Conservation (phyloP, 371 early-diverging fungal species). For the Umbelopsis sp. region DNA sequence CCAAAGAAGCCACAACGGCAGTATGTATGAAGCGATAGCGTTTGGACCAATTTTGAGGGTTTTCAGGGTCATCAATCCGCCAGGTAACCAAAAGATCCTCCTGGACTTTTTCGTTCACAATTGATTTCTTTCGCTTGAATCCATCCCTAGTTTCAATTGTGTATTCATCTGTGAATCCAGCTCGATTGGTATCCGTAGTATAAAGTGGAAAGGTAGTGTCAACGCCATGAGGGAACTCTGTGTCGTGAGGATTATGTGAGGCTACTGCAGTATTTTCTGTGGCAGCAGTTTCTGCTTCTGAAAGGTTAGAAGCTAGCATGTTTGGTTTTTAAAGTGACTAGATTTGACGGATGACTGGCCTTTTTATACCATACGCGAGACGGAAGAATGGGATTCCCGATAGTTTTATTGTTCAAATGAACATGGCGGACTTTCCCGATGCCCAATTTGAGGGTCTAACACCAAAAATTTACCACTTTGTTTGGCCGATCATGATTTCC, state of each 20-base stretch:
- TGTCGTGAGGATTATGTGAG: not conserved
- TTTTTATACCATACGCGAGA: not conserved
- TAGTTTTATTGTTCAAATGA: too few relatives aligned
- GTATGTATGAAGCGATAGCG: conserved; percentile 35
- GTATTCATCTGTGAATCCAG: conserved; percentile 11
- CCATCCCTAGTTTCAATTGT: conserved; percentile 11
- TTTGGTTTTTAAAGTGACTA: not conserved
- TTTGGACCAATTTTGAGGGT: conserved; percentile 47
- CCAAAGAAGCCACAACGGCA: conserved; percentile 39
- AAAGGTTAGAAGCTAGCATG: not conserved
- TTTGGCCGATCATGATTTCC: not conserved
- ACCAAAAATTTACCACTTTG: not conserved
- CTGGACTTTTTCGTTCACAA: conserved; percentile 10
- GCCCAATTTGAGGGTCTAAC: not conserved
- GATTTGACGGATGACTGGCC: not conserved
- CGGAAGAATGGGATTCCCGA: not conserved
- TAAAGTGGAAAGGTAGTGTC: conserved; percentile 1
- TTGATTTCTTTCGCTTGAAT: conserved; percentile 5
- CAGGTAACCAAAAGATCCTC: conserved; percentile 30
- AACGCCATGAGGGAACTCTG: conserved; percentile 11
- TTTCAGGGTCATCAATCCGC: conserved; percentile 44
- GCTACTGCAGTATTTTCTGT: not conserved
- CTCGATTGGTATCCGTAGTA: conserved; percentile 5
- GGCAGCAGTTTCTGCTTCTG: not conserved
- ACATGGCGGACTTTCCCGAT: conserved; percentile 8